phyloP scores from a whole-genome alignment of 305 asterid genomes.

The Petunia hybrid region DNA sequence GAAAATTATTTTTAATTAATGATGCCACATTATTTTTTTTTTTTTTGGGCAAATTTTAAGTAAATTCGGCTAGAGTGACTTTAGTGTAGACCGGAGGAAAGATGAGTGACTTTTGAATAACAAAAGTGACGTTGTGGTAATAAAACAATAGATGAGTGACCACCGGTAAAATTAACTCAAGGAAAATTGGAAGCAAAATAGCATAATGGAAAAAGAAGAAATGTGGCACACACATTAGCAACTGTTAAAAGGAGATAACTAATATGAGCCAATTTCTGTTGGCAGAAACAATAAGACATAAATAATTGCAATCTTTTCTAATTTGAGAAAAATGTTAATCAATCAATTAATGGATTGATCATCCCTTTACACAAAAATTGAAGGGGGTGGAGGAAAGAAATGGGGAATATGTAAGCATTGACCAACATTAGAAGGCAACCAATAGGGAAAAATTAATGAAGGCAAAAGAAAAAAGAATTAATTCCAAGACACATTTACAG shows the following conservation, averaged over 20 bases:
- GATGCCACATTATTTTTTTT: no score
- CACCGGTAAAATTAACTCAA: no score
- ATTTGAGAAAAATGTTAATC: slow-evolving; percentile 38
- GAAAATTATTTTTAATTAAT: no score
- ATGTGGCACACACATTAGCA: background rate
- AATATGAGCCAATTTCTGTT: slow-evolving; percentile 7
- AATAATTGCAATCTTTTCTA: slow-evolving; percentile 31
- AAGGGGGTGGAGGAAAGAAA: slow-evolving; percentile 44
- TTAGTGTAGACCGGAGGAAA: no score
- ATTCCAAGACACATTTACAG: slow-evolving; percentile 65
- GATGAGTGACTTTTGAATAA: no score
- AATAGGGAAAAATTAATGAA: slow-evolving; percentile 44
- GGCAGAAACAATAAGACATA: slow-evolving; percentile 25
- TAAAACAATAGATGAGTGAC: no score
- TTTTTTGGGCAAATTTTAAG: no score
- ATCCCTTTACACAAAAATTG: slow-evolving; percentile 94
- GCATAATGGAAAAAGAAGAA: no score
- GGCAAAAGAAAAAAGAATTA: slow-evolving; percentile 59
- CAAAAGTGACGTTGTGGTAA: no score
- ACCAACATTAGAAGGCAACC: slow-evolving; percentile 69
- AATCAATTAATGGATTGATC: slow-evolving; percentile 75
- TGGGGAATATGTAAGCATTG: slow-evolving; percentile 53
- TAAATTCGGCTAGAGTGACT: no score
- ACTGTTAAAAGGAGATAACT: background rate
- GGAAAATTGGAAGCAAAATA: no score